phyloP scores from a whole-genome alignment of 306 rosid genomes.

The Rosa lucieae region DNA sequence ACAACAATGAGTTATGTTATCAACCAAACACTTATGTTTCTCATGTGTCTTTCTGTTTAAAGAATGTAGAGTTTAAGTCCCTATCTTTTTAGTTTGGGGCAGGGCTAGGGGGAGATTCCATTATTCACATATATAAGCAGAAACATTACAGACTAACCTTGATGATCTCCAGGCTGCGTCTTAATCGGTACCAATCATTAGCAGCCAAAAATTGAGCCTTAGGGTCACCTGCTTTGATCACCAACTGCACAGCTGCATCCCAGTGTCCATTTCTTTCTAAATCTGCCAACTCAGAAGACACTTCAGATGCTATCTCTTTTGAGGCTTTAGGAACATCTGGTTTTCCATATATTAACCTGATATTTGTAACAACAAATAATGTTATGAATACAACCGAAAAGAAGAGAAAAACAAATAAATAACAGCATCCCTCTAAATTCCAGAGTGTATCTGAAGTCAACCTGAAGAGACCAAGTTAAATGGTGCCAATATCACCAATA shows the following conservation, averaged over 20 bases:
- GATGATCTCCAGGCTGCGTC: conserved; percentile 83
- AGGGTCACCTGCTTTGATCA: conserved; percentile 84
- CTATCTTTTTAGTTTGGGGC: not conserved
- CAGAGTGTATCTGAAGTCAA: not conserved
- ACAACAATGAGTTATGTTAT: not conserved
- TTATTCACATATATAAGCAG: conserved; percentile 14
- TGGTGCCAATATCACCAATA: not conserved
- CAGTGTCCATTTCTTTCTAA: conserved; percentile 66
- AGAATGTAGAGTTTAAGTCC: not conserved
- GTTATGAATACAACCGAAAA: not conserved
- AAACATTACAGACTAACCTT: conserved; percentile 50
- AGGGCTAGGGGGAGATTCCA: conserved; percentile 5
- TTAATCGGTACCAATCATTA: conserved; percentile 89
- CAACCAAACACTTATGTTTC: not conserved
- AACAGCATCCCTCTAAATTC: not conserved
- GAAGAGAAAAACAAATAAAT: not conserved
- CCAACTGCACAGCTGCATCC: conserved; percentile 85
- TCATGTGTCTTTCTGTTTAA: not conserved
- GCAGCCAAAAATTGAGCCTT: conserved; percentile 60
- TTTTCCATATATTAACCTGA: conserved; percentile 86
- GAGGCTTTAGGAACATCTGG: conserved; percentile 93
- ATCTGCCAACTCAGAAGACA: conserved; percentile 53
- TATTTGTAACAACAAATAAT: conserved; percentile 25
- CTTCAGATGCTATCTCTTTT: conserved; percentile 60
- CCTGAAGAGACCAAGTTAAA: not conserved